Evolutionary conservation across 2,329 filamentous ascomycete species (phyloP).

Genomic region (Orbilia quercus): DNA sequence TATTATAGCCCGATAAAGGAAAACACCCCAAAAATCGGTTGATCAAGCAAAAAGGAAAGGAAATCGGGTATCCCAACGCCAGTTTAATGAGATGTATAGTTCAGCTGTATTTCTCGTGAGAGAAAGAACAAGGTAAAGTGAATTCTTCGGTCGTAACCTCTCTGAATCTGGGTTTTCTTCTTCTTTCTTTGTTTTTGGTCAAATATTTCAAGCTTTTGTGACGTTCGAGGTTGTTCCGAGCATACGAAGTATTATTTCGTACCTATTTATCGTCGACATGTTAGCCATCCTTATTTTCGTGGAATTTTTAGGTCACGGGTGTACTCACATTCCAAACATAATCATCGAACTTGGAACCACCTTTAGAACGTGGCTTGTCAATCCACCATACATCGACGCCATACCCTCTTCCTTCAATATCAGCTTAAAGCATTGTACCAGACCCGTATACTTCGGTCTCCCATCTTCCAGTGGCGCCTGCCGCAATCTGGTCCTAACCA

Average conservation of each 20-base stretch:
- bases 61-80: conserved; percentile 53
- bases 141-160: conserved; percentile 16
- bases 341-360: conserved; percentile 93
- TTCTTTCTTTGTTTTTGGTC: not conserved
- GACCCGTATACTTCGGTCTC: conserved; percentile 83
- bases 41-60: conserved; percentile 5
- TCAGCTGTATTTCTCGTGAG: conserved; percentile 2
- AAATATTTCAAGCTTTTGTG: conserved; percentile 24
- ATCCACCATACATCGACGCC: conserved; percentile 84
- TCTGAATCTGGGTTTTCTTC: not conserved
- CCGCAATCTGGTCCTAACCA: conserved; percentile 79
- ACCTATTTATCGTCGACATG: conserved; percentile 14
- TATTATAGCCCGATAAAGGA: conserved; percentile 16
- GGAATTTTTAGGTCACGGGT: not conserved
- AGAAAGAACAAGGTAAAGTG: conserved; percentile 14
- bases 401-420: conserved; percentile 91
- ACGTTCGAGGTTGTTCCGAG: conserved; percentile 50
- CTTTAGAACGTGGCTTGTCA: conserved; percentile 88
- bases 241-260: conserved; percentile 54
- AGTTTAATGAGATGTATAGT: conserved; percentile 34
- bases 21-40: conserved; percentile 4
- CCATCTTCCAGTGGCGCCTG: conserved; percentile 81
- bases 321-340: conserved; percentile 86
- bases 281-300: conserved; percentile 4
- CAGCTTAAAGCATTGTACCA: conserved; percentile 86